Evolutionary conservation across 2,329 filamentous ascomycete species (phyloP).

Genomic region (Fusarium miscanthi): DNA sequence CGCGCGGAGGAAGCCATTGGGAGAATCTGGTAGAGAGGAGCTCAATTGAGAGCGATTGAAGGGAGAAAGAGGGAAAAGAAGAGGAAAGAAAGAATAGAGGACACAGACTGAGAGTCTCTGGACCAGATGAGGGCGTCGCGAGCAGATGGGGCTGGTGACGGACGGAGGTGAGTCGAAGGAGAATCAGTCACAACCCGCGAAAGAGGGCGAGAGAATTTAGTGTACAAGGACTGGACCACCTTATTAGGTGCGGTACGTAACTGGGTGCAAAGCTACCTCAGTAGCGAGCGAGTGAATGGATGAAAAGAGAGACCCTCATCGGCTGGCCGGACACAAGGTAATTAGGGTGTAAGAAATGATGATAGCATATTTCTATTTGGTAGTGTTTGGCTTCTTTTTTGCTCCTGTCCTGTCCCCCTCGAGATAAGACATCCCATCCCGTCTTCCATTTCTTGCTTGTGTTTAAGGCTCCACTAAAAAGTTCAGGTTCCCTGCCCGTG

Average conservation of each 20-base stretch:
- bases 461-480: slow-evolving; percentile 38
- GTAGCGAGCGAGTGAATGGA: no score
- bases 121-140: slow-evolving; percentile 35
- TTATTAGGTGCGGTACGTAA: slow-evolving; percentile 38
- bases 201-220: slow-evolving; percentile 39
- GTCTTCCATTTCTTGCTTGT: slow-evolving; percentile 32
- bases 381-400: slow-evolving; percentile 21
- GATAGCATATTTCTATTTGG: neutral
- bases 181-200: slow-evolving; percentile 36
- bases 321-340: slow-evolving; percentile 33
- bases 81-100: slow-evolving; percentile 15
- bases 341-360: slow-evolving; percentile 24
- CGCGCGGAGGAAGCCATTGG: slow-evolving; percentile 60
- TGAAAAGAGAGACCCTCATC: slow-evolving; percentile 17
- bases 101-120: slow-evolving; percentile 36
- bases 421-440: slow-evolving; percentile 36
- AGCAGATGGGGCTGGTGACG: slow-evolving; percentile 34
- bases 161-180: slow-evolving; percentile 39
- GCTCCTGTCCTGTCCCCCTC: slow-evolving; percentile 3
- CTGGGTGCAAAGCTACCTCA: slow-evolving; percentile 21
- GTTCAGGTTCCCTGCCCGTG: slow-evolving; percentile 28
- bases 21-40: slow-evolving; percentile 34
- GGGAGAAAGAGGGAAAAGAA: slow-evolving; percentile 1
- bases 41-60: slow-evolving; percentile 44
- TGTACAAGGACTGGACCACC: slow-evolving; percentile 19